Conservation (phyloP, 2,329 filamentous ascomycete species). For the Aspergillus viridinutans region DNA sequence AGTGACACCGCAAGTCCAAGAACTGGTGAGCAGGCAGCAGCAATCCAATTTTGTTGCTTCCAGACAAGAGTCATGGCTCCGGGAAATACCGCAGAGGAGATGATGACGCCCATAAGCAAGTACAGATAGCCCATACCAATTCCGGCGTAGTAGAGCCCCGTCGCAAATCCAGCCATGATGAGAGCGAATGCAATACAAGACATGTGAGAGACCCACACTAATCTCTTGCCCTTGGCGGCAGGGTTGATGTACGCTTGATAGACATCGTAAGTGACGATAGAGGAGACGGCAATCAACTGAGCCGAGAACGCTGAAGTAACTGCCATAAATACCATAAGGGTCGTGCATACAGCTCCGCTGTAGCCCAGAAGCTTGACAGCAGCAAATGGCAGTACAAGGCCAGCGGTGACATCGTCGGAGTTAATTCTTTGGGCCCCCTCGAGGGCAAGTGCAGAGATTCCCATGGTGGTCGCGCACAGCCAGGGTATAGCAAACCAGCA, state of each 20-base stretch:
- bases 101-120: slow-evolving; percentile 86
- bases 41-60: slow-evolving; percentile 72
- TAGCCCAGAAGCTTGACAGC: slow-evolving; percentile 78
- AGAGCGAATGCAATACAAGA: slow-evolving; percentile 71
- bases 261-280: slow-evolving; percentile 83
- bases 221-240: slow-evolving; percentile 64
- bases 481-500: slow-evolving; percentile 93
- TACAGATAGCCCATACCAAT: slow-evolving; percentile 88
- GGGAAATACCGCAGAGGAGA: slow-evolving; percentile 78
- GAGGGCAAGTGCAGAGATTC: slow-evolving; percentile 73
- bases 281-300: slow-evolving; percentile 81
- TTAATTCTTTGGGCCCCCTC: slow-evolving; percentile 72
- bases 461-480: slow-evolving; percentile 85
- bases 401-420: slow-evolving; percentile 70
- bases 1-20: slow-evolving; percentile 66
- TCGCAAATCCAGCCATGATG: slow-evolving; percentile 72
- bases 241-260: slow-evolving; percentile 87
- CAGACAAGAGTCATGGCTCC: slow-evolving; percentile 76
- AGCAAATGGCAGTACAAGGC: slow-evolving; percentile 78
- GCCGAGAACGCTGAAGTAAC: slow-evolving; percentile 80
- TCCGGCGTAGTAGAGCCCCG: slow-evolving; percentile 67
- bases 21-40: slow-evolving; percentile 65
- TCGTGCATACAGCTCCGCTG: slow-evolving; percentile 72
- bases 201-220: slow-evolving; percentile 76
- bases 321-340: slow-evolving; percentile 84